Percentiles rank a stretch among this genome's conserved stretches.
phyloP scores from a whole-genome alignment of 2,329 filamentous ascomycete species.

The Lecanosticta acicola region DNA sequence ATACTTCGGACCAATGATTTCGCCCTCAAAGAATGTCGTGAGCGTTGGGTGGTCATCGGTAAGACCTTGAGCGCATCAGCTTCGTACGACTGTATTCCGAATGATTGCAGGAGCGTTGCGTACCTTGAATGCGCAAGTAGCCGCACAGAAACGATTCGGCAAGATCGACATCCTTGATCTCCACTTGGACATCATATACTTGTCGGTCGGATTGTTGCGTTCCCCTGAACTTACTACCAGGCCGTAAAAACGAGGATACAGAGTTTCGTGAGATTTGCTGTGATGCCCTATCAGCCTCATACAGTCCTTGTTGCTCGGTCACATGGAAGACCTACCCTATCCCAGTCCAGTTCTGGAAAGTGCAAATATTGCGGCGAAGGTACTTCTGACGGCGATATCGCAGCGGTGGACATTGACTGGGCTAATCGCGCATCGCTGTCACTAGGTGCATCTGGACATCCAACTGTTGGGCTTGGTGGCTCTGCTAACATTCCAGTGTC shows the following conservation, averaged over 20 bases:
- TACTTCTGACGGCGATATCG: slow-evolving; percentile 21
- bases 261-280: slow-evolving; percentile 66
- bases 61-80: slow-evolving; percentile 65
- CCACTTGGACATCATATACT: slow-evolving; percentile 92
- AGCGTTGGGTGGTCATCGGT: slow-evolving; percentile 96
- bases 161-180: slow-evolving; percentile 95
- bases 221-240: slow-evolving; percentile 82
- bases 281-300: slow-evolving; percentile 1
- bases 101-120: slow-evolving; percentile 16
- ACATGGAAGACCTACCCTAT: slow-evolving; percentile 17
- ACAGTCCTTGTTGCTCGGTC: neutral
- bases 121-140: slow-evolving; percentile 92
- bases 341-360: slow-evolving; percentile 22
- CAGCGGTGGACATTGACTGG: slow-evolving; percentile 26
- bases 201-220: slow-evolving; percentile 91
- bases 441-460: slow-evolving; percentile 23
- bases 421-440: slow-evolving; percentile 27
- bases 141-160: slow-evolving; percentile 90
- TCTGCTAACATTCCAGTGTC: slow-evolving; percentile 32
- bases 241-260: slow-evolving; percentile 79
- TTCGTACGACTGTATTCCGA: too few species aligned
- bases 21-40: slow-evolving; percentile 96
- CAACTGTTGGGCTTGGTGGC: slow-evolving; percentile 21
- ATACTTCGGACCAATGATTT: slow-evolving; percentile 93
- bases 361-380: slow-evolving; percentile 25